Evolutionary conservation across 1,284 basidiomycete species (phyloP).

Genomic region (Volvariella surrecta): DNA sequence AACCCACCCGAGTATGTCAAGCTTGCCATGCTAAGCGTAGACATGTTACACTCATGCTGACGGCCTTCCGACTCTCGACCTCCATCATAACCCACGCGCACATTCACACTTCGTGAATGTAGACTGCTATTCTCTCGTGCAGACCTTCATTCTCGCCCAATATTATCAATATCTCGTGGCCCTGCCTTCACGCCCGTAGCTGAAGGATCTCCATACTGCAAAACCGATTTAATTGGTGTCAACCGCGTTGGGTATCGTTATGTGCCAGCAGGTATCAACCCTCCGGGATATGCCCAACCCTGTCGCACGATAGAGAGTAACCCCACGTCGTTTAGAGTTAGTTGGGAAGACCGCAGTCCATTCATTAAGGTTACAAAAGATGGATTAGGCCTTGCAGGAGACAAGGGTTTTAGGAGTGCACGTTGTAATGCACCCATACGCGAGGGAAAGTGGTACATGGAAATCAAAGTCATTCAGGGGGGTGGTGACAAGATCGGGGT

Average conservation of each 20-base stretch:
- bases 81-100: constrained; percentile 6
- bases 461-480: constrained; percentile 75
- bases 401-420: constrained; percentile 87
- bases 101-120: constrained; percentile 11
- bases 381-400: constrained; percentile 71
- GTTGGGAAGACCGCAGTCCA: constrained; percentile 83
- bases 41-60: too few species aligned
- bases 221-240: constrained; percentile 61
- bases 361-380: constrained; percentile 78
- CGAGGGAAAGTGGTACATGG: constrained; percentile 93
- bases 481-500: constrained; percentile 50
- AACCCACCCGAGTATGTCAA: constrained; percentile 27
- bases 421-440: constrained; percentile 86
- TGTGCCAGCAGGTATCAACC: constrained; percentile 68
- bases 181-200: constrained; percentile 52
- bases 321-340: constrained; percentile 59
- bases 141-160: constrained; percentile 57
- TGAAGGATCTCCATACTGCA: constrained; percentile 48
- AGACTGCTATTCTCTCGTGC: constrained; percentile 54
- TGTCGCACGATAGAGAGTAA: constrained; percentile 76
- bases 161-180: constrained; percentile 62
- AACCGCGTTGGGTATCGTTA: constrained; percentile 79
- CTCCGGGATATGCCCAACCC: constrained; percentile 46
- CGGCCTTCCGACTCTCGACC: background rate
- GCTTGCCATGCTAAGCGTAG: background rate